A percentile compares a stretch with the other conserved stretches of the same genome.
Conservation (phyloP, 1,139 yeast genomes). For the Pichia sp. region DNA sequence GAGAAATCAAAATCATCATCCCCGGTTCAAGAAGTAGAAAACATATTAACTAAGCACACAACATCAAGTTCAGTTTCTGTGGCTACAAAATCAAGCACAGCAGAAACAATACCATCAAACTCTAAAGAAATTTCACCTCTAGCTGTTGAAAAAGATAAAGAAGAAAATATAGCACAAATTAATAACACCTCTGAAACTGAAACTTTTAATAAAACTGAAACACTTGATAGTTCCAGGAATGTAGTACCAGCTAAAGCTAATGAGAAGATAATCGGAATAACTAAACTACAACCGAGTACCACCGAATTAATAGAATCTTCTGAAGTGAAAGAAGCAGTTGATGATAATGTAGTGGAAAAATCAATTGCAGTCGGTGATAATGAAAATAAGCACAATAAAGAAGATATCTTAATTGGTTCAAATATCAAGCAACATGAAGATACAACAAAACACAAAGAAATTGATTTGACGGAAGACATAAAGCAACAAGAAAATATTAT, state of each 20-base stretch:
- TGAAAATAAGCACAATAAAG: neutral
- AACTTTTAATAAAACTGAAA: neutral
- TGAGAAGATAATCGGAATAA: neutral
- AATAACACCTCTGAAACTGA: neutral
- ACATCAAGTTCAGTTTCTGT: neutral
- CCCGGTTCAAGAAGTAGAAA: neutral
- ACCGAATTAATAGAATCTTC: no score
- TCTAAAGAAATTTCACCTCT: neutral
- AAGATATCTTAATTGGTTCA: no score
- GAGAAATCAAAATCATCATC: constrained; percentile 5
- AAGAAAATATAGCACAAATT: neutral
- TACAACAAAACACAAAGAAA: neutral
- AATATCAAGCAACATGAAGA: no score
- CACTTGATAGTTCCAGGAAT: neutral
- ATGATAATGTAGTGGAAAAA: no score
- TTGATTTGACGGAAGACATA: neutral
- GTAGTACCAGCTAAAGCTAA: neutral
- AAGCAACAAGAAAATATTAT: neutral
- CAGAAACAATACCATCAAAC: neutral
- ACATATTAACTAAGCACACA: neutral
- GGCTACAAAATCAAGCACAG: neutral
- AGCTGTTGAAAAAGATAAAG: neutral
- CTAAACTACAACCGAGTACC: no score
- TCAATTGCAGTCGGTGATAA: no score
- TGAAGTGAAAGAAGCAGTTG: no score